A percentile compares a stretch with the other conserved stretches of the same genome.
phyloP scores from a whole-genome alignment of 805 yeast species.

The Wickerhamiella azyma region DNA sequence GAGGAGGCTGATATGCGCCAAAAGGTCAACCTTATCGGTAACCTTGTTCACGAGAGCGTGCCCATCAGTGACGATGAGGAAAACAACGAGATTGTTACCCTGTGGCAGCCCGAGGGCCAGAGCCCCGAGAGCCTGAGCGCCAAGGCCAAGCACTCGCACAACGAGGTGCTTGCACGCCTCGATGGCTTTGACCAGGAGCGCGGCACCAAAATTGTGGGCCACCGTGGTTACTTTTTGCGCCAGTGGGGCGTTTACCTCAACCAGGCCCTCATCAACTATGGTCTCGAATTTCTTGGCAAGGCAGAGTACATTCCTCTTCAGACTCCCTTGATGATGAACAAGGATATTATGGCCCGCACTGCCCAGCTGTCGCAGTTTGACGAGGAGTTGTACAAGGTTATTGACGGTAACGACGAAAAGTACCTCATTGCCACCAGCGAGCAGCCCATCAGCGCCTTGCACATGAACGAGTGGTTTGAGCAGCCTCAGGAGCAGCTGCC shows the following conservation, averaged over 20 bases:
- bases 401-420: slow-evolving; percentile 95
- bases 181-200: slow-evolving; percentile 99
- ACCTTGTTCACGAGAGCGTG: slow-evolving; percentile 85
- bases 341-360: slow-evolving; percentile 97
- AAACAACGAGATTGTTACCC: slow-evolving; percentile 73
- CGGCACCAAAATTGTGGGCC: slow-evolving; percentile 95
- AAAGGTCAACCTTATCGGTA: slow-evolving; percentile 86
- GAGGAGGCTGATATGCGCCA: slow-evolving; percentile 60
- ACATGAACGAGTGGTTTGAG: slow-evolving; percentile 96
- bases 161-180: slow-evolving; percentile 81
- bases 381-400: slow-evolving; percentile 93
- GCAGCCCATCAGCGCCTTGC: slow-evolving; percentile 97
- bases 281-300: slow-evolving; percentile 66
- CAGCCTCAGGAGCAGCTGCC: slow-evolving; percentile 95
- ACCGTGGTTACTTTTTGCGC: slow-evolving; percentile 94
- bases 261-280: slow-evolving; percentile 96
- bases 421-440: slow-evolving; percentile 97
- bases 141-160: slow-evolving; percentile 65
- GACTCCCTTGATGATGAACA: slow-evolving; percentile 99
- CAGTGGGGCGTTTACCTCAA: slow-evolving; percentile 92
- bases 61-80: slow-evolving; percentile 80
- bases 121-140: slow-evolving; percentile 59
- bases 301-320: slow-evolving; percentile 81
- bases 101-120: slow-evolving; percentile 72
- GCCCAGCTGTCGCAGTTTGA: slow-evolving; percentile 97